These are phyloP conservation scores for Urtica urens DNA, from an alignment of 306 rosid genomes.

Conservation along the genomic window DNA sequence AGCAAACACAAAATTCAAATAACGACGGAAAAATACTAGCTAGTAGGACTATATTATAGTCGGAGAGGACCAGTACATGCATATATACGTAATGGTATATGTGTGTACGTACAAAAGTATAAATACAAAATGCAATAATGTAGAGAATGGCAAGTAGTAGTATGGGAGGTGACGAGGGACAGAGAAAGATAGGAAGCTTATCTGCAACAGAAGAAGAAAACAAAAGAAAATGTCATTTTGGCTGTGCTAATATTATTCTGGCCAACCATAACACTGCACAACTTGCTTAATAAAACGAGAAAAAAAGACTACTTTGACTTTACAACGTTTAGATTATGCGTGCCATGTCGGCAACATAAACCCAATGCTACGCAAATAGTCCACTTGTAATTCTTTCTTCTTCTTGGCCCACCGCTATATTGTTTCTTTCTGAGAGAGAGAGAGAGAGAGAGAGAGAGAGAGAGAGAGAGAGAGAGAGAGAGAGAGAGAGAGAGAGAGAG, in stretches of 20 bases:
- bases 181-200: conserved; percentile 25
- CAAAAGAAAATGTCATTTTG: conserved; percentile 11
- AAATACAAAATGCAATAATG: not conserved
- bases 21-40: too few species aligned
- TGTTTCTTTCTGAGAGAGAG: not conserved
- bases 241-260: conserved; percentile 12
- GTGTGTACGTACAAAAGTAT: too few species aligned
- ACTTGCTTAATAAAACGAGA: conserved; percentile 21
- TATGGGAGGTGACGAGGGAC: conserved; percentile 18
- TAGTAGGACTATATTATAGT: too few species aligned
- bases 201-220: conserved; percentile 28
- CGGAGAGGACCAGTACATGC: too few species aligned
- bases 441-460: not conserved
- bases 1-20: too few species aligned
- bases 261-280: conserved; percentile 31
- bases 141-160: conserved; percentile 18
- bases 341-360: conserved; percentile 60
- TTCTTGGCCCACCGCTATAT: too few species aligned
- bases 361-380: conserved; percentile 1
- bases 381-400: conserved; percentile 10
- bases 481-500: too few species aligned
- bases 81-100: too few species aligned
- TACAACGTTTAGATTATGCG: conserved; percentile 16
- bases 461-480: conserved; percentile 3
- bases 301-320: conserved; percentile 10